Percentiles rank a stretch among this genome's conserved stretches.
Conservation (phyloP, 257 asterid species). For the Nicotiana noctiflora region DNA sequence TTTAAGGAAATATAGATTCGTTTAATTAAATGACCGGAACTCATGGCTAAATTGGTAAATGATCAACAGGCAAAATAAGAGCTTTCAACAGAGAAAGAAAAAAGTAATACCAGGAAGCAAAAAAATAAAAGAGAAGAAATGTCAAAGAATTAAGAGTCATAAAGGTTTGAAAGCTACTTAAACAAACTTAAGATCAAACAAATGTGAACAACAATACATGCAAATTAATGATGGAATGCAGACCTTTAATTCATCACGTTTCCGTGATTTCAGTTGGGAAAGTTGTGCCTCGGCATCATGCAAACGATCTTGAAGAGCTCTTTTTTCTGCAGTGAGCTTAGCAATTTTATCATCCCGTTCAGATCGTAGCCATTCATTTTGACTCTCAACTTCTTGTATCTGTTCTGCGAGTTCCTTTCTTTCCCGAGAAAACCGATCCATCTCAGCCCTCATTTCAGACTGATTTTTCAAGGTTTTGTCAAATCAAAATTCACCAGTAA, state of each 20-base stretch:
- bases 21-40: neutral
- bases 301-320: constrained; percentile 66
- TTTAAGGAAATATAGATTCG: neutral
- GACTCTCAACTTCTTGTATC: constrained; percentile 76
- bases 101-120: neutral
- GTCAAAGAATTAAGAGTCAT: neutral
- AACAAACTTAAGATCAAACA: neutral
- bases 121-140: neutral
- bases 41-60: neutral
- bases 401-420: constrained; percentile 76
- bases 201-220: neutral
- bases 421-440: constrained; percentile 78
- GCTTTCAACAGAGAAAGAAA: neutral
- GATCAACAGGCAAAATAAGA: neutral
- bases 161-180: neutral
- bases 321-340: constrained; percentile 71
- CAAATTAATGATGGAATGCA: neutral
- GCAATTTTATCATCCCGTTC: constrained; percentile 74
- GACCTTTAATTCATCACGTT: constrained; percentile 86
- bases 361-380: constrained; percentile 93
- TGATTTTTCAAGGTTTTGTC: constrained; percentile 14
- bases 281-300: constrained; percentile 85
- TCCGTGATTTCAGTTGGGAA: constrained; percentile 75
- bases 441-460: constrained; percentile 83
- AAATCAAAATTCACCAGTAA: neutral